Percentiles rank a stretch among this genome's conserved stretches.
These are phyloP conservation scores for Symbiodinium pilosum DNA, from an alignment of 73 alveolate species.

Conservation along the genomic window DNA sequence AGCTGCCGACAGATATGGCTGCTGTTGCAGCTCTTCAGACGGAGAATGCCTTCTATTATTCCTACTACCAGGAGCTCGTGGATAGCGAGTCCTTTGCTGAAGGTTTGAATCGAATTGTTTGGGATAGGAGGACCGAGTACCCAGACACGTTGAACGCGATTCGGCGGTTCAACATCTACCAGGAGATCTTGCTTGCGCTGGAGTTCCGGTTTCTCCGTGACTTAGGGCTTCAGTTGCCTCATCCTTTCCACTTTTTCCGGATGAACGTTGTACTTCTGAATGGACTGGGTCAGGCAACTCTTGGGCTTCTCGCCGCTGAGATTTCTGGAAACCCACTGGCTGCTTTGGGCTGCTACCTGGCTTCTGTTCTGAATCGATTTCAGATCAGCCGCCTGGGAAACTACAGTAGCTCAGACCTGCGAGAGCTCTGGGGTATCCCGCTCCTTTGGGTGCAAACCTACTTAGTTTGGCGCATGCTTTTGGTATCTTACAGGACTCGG, in stretches of 20 bases:
- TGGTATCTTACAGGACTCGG: neutral
- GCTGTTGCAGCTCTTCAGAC: conserved; percentile 84
- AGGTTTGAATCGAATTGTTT: conserved; percentile 33
- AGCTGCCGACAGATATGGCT: conserved; percentile 42
- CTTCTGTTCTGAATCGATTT: conserved; percentile 65
- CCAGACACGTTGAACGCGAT: conserved; percentile 81
- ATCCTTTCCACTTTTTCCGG: conserved; percentile 77
- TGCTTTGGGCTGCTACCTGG: conserved; percentile 31
- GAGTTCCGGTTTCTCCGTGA: conserved; percentile 24
- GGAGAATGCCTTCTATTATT: conserved; percentile 38
- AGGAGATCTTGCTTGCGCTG: conserved; percentile 82
- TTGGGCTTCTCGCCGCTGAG: conserved; percentile 37
- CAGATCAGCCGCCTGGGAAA: conserved; percentile 89
- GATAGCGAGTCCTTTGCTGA: conserved; percentile 18
- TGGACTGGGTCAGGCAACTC: conserved; percentile 77
- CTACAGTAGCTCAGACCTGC: conserved; percentile 52
- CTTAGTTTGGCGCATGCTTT: conserved; percentile 51
- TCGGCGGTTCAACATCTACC: conserved; percentile 92
- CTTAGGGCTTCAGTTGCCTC: conserved; percentile 30
- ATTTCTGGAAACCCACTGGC: conserved; percentile 75
- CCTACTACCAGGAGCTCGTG: conserved; percentile 29
- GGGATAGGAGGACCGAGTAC: conserved; percentile 79
- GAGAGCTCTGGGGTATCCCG: conserved; percentile 90
- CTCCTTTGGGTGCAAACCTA: conserved; percentile 70
- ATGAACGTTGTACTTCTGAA: conserved; percentile 27